phyloP scores from a whole-genome alignment of 164 flowering plant genomes.

The Piper longum region DNA sequence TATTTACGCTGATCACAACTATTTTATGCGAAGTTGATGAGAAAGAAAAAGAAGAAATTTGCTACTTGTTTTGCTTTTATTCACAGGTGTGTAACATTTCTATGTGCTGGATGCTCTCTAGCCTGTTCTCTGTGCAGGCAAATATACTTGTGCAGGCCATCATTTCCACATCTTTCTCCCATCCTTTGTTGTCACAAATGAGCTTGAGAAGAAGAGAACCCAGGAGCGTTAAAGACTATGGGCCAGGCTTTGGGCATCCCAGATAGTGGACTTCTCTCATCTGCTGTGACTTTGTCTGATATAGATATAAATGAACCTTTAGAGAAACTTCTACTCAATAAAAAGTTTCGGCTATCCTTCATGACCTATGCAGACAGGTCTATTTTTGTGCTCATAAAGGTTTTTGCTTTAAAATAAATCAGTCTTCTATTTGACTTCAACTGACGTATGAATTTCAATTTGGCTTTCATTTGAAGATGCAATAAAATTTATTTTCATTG shows the following conservation, averaged over 20 bases:
- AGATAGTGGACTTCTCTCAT: slow-evolving; percentile 43
- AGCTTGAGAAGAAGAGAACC: slow-evolving; percentile 57
- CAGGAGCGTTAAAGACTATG: slow-evolving; percentile 37
- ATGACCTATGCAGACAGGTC: slow-evolving; percentile 88
- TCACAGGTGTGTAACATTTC: too few species aligned
- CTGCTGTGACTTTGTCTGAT: slow-evolving; percentile 16
- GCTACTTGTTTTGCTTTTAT: too few species aligned
- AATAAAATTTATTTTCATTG: background rate
- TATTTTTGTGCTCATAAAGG: background rate
- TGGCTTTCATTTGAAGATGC: background rate
- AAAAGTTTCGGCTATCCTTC: slow-evolving; percentile 62
- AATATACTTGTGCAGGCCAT: slow-evolving; percentile 56
- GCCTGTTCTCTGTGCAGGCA: slow-evolving; percentile 30
- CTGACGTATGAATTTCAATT: background rate
- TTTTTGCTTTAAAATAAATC: background rate
- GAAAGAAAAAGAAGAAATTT: too few species aligned
- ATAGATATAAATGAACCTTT: slow-evolving; percentile 55
- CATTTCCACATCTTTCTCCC: slow-evolving; percentile 67
- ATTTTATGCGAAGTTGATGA: too few species aligned
- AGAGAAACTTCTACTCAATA: slow-evolving; percentile 65
- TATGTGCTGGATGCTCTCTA: too few species aligned
- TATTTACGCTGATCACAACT: too few species aligned
- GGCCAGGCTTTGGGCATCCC: slow-evolving; percentile 76
- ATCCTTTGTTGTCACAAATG: slow-evolving; percentile 68
- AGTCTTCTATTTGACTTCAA: background rate